phyloP scores from a whole-genome alignment of 495 filamentous ascomycete genomes.

The Glutinoglossum americanum region DNA sequence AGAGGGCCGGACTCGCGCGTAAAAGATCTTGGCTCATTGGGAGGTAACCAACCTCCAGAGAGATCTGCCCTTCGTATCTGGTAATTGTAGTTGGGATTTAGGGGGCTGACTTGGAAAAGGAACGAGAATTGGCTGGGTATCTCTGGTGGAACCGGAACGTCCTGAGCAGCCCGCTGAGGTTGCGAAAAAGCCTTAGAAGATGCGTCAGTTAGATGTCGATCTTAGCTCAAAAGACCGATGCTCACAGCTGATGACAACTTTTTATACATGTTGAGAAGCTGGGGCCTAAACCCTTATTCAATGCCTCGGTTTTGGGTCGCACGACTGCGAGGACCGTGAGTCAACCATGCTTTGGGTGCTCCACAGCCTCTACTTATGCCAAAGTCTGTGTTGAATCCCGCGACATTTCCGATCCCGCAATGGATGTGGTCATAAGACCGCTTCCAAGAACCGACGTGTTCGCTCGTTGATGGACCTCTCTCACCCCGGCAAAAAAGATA shows the following conservation, averaged over 20 bases:
- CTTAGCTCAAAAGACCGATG: not conserved
- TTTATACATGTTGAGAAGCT: not conserved
- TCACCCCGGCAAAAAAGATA: not conserved
- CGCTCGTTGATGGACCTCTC: not conserved
- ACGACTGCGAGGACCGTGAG: not conserved
- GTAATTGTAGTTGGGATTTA: not conserved
- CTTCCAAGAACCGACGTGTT: not conserved
- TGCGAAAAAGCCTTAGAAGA: not conserved
- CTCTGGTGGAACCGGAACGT: not conserved
- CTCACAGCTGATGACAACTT: not conserved
- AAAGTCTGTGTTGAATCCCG: not conserved
- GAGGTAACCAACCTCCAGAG: not conserved
- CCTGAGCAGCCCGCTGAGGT: not conserved
- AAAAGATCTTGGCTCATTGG: not conserved
- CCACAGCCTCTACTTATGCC: not conserved
- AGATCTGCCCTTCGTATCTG: not conserved
- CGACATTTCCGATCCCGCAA: not conserved
- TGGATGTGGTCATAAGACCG: not conserved
- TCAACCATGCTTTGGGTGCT: not conserved
- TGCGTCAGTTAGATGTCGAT: not conserved
- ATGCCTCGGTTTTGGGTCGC: not conserved
- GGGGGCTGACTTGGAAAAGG: not conserved
- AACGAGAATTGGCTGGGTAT: not conserved
- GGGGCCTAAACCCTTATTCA: not conserved
- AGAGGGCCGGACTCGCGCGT: not conserved